phyloP scores from a whole-genome alignment of 2,329 filamentous ascomycete species.

The Cladophialophora exuberans region DNA sequence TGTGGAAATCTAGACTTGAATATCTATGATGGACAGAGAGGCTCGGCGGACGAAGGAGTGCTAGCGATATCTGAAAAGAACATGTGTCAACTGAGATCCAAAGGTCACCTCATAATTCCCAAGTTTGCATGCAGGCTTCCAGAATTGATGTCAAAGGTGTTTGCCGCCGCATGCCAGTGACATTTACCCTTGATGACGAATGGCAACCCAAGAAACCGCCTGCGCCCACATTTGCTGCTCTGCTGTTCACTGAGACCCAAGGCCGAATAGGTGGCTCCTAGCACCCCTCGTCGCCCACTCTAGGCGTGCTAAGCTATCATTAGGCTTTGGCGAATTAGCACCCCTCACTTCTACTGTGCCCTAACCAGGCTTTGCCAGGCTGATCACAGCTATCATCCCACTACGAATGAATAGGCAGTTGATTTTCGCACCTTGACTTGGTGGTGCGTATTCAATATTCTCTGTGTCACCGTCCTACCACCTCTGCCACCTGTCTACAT shows the following conservation, averaged over 20 bases:
- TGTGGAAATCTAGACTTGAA: neutral
- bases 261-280: neutral
- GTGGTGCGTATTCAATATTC: neutral
- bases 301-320: too few relatives aligned
- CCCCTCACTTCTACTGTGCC: too few relatives aligned
- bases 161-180: conserved; percentile 4
- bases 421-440: neutral
- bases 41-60: too few relatives aligned
- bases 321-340: too few relatives aligned
- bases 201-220: neutral
- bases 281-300: too few relatives aligned
- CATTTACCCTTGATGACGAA: conserved; percentile 9
- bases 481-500: too few relatives aligned
- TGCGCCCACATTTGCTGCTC: too few relatives aligned
- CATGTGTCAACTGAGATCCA: too few relatives aligned
- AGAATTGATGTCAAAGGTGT: conserved; percentile 14
- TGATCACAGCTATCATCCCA: too few relatives aligned
- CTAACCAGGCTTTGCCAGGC: too few relatives aligned
- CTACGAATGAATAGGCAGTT: neutral
- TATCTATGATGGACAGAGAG: neutral
- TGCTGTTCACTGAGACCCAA: neutral
- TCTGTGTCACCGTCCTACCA: neutral
- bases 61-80: too few relatives aligned
- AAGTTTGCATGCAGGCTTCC: conserved; percentile 11
- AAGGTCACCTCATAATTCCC: neutral